Percentiles rank a stretch among this genome's conserved stretches.
These are phyloP conservation scores for Xylariaceae sp. DNA, from an alignment of 2,329 filamentous ascomycete genomes.

Conservation along the genomic window DNA sequence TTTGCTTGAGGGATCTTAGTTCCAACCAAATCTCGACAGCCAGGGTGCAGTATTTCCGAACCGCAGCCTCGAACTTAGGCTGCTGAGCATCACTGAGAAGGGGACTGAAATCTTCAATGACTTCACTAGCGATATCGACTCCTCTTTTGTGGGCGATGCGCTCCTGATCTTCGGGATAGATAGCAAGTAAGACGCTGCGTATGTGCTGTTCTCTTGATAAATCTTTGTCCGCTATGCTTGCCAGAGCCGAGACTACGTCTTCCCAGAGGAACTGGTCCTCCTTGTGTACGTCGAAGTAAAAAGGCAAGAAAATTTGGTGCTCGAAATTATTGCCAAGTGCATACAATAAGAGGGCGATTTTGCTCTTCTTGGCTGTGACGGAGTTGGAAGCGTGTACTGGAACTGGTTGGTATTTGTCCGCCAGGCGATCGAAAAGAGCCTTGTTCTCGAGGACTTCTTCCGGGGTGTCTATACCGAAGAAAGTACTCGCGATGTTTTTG, in stretches of 20 bases:
- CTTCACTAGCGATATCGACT: neutral
- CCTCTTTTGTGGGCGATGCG: slow-evolving; percentile 4
- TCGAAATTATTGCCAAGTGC: slow-evolving; percentile 5
- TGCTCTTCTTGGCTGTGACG: slow-evolving; percentile 8
- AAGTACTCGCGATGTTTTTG: slow-evolving; percentile 1
- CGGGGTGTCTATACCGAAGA: slow-evolving; percentile 8
- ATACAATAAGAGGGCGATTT: slow-evolving; percentile 7
- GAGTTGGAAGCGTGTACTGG: slow-evolving; percentile 9
- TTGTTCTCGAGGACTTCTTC: slow-evolving; percentile 2
- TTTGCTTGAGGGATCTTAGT: slow-evolving; percentile 9
- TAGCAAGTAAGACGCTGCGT: slow-evolving; percentile 9
- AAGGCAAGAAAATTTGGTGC: slow-evolving; percentile 9
- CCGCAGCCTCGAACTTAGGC: neutral
- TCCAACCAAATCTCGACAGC: slow-evolving; percentile 10
- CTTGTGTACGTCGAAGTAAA: slow-evolving; percentile 1
- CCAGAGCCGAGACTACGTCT: slow-evolving; percentile 6
- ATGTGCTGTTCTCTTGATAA: slow-evolving; percentile 11
- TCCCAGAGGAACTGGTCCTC: slow-evolving; percentile 7
- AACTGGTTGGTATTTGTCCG: slow-evolving; percentile 1
- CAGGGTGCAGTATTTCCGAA: slow-evolving; percentile 1
- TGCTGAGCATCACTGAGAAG: neutral
- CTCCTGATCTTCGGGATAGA: slow-evolving; percentile 5
- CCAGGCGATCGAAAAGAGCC: neutral
- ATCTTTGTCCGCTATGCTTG: slow-evolving; percentile 6
- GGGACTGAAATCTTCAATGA: neutral